Evolutionary conservation across 2,329 filamentous ascomycete species (phyloP), one percentile per base, ranked within the genome.

Genomic region (Thermoascus crustaceus): DNA sequence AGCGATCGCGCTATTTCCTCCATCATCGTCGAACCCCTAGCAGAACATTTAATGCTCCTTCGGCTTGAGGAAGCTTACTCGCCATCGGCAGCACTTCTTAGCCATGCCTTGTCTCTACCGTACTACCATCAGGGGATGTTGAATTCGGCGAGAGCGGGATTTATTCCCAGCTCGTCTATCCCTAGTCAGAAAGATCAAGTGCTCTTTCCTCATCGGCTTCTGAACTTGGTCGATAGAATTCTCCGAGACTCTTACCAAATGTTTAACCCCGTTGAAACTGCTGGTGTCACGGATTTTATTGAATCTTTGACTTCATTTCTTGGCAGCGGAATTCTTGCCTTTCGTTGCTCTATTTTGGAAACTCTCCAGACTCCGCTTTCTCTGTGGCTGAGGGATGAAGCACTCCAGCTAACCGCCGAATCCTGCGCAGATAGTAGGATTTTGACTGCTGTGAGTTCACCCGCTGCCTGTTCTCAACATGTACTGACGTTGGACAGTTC

Each of bases 11-110:
- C 77, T 4, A 70, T 80, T 25, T 74, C 78, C 4, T 66, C 83
- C 32, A 72, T 75, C 16, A 69, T 86, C 1, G 66, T 88, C 24
- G 85, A 93, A 41, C 82, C 81, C 1, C 50, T 91, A 3, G 75
- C 83, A 0, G 79, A 75, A 45, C 50, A 58, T 1, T 45, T 82
- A 4, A 48, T 66, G 23, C 34, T 38, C 20, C 56, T 53, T 31
- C 39, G 39, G 25, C 32, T 50, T 10, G 42, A 52, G 4, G 43
- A 53, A 21, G 49, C 51, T 3, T 56, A 49, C 40, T 38, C 67
- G 69, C 36, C 60, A 45, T 42, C 46, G 54, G 48, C 44, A 23
- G 49, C 49, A 10, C 44, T 63, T 4, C 42, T 63, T 16, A 39
- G 47, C 7, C 52, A 60, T 33, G 58, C 55, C 23, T 46, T 65